Evolutionary conservation across 75 land plant genomes (phyloP), one percentile per base, ranked within the genome.

Genomic region (Selaginella moellendorffii): DNA sequence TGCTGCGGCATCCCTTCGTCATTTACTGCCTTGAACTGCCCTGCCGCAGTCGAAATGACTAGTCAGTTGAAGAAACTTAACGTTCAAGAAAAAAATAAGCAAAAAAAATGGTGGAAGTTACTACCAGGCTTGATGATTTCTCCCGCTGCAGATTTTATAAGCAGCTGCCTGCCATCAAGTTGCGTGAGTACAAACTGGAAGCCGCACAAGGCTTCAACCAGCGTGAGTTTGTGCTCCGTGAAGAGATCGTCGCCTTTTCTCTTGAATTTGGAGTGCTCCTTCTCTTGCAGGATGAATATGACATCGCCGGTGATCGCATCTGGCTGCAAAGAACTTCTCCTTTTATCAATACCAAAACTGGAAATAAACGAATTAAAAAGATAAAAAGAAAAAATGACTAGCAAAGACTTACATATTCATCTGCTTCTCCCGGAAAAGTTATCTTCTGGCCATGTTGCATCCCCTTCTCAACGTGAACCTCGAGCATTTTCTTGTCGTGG

Each of bases 401-500:
- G 18, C 51, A 46, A 10, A 9, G 19, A 21, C 59, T 56, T 24
- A 56, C 25, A 2, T 26, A 61, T n/a, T 65, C 60, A 42, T 65
- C 66, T 12, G 59, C 66, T 62, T 62, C 63, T 12, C 63, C 28
- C 5, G 5, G 29, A 28, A 26, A 64, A 21, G 63, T 70, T 10
- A 56, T 19, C 24, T 56, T 56, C n/a, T 56, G 24, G 19, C 19
- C 19, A 25, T 56, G 59, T 24, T 8, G 59, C 59, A 56, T 24
- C n/a, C 24, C 86, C 67, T 83, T 82, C 68, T 86, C 90, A 8
- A 86, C 81, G 73, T 73, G 70, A 22, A 86, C 90, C 53, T 86
- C 90, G 28, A 86, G 56, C 2, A 83, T 77, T 65, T 86, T 83
- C 84, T 83, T 86, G 28, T 86, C 87, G 69, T 79, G 84, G 14